These are phyloP conservation scores for Pyrus hybrid DNA, from an alignment of 331 rosid species.

Conservation along the genomic window DNA sequence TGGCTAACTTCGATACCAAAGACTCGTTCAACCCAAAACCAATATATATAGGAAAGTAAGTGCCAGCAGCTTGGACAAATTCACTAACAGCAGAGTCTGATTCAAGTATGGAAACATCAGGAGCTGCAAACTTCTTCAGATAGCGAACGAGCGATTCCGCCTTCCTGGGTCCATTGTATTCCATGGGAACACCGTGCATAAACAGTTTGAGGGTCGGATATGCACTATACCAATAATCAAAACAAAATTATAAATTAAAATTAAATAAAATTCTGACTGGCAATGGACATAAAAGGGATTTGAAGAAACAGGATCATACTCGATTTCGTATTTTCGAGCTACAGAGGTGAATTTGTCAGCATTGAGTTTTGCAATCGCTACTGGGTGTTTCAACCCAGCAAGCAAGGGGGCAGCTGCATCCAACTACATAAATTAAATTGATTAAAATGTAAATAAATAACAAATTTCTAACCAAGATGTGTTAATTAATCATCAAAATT, in stretches of 20 bases:
- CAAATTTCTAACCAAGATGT: not conserved
- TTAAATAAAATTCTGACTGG: not conserved
- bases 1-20: conserved; percentile 40
- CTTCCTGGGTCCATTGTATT: conserved; percentile 84
- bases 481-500: not conserved
- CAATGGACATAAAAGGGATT: not conserved
- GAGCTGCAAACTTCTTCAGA: conserved; percentile 80
- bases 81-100: conserved; percentile 64
- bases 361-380: conserved; percentile 68
- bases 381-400: conserved; percentile 62
- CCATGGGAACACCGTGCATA: conserved; percentile 65
- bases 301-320: conserved; percentile 27
- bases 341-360: conserved; percentile 75
- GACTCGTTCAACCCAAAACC: conserved; percentile 78
- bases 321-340: conserved; percentile 57
- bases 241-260: not conserved
- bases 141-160: conserved; percentile 75
- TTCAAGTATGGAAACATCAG: conserved; percentile 75
- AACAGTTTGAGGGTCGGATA: conserved; percentile 79
- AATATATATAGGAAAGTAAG: conserved; percentile 66
- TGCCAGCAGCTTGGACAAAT: conserved; percentile 64
- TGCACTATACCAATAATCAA: conserved; percentile 43
- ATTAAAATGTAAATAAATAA: too few relatives aligned
- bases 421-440: conserved; percentile 33
- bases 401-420: conserved; percentile 88